These are phyloP conservation scores for Irpex sp. DNA, from an alignment of 1,284 basidiomycete genomes.

Conservation along the genomic window DNA sequence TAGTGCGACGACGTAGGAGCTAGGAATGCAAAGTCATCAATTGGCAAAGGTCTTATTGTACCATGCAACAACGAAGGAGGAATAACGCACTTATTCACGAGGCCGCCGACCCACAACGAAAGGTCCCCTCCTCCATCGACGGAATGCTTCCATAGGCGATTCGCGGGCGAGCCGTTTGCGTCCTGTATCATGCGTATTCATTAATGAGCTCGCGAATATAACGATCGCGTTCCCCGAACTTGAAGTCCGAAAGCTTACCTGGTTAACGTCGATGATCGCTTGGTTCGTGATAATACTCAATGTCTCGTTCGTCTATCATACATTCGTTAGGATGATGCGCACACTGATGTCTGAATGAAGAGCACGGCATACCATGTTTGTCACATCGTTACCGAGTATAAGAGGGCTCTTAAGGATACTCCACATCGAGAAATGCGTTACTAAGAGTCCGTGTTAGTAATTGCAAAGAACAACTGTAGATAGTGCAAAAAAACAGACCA, in stretches of 20 bases:
- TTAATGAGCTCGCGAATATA: background rate
- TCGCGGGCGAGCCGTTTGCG: conserved; percentile 22
- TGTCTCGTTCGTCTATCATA: conserved; percentile 29
- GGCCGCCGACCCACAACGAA: conserved; percentile 27
- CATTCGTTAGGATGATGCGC: too few species aligned
- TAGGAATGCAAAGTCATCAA: conserved; percentile 1
- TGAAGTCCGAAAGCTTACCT: conserved; percentile 11
- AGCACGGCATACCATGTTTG: conserved; percentile 30
- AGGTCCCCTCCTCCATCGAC: conserved; percentile 24
- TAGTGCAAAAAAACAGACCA: conserved; percentile 21
- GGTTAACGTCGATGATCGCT: conserved; percentile 30
- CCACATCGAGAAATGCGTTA: conserved; percentile 41
- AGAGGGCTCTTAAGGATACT: conserved; percentile 36
- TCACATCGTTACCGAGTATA: conserved; percentile 36
- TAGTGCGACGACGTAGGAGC: conserved; percentile 29
- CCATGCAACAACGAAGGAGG: too few species aligned
- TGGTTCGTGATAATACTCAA: conserved; percentile 31
- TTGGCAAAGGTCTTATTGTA: too few species aligned
- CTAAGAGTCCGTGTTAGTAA: conserved; percentile 11
- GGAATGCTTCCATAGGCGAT: conserved; percentile 26
- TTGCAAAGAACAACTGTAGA: too few species aligned
- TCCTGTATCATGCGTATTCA: conserved; percentile 13
- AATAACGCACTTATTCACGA: conserved; percentile 26
- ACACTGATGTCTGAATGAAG: too few species aligned
- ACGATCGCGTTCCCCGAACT: too few species aligned